A percentile compares a stretch with the other conserved stretches of the same genome.
Evolutionary conservation across 306 rosid species (phyloP).

Genomic region (Quercus aquifolioides): DNA sequence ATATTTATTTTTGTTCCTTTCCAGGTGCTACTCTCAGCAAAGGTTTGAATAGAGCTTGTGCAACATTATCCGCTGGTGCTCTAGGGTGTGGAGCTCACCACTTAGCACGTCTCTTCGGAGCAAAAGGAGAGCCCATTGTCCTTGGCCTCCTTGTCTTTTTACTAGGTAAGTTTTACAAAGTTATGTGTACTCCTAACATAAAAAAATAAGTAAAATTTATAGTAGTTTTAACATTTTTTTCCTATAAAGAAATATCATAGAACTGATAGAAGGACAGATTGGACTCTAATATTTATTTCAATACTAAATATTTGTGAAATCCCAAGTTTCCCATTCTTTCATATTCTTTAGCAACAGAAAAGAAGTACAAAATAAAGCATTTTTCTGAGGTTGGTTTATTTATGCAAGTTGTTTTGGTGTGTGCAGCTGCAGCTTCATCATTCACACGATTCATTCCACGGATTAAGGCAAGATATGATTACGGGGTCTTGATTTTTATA

Average conservation of each 20-base stretch:
- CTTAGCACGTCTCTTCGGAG: constrained; percentile 58
- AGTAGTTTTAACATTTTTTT: too few relatives aligned
- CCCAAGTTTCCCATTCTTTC: too few relatives aligned
- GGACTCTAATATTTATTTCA: too few relatives aligned
- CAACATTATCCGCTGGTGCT: constrained; percentile 75
- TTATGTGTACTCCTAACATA: too few relatives aligned
- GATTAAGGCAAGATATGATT: constrained; percentile 82
- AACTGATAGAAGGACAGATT: too few relatives aligned
- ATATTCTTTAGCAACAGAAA: too few relatives aligned
- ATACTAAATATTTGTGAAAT: too few relatives aligned
- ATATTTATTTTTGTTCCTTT: not conserved
- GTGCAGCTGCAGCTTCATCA: constrained; percentile 68
- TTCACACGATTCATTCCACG: constrained; percentile 68
- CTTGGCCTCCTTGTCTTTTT: constrained; percentile 74
- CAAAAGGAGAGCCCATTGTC: constrained; percentile 61
- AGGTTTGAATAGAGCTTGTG: constrained; percentile 78
- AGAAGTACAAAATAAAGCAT: too few relatives aligned
- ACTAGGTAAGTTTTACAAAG: constrained; percentile 37
- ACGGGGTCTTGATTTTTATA: constrained; percentile 80
- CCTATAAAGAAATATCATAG: too few relatives aligned
- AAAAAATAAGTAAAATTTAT: too few relatives aligned
- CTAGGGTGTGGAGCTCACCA: constrained; percentile 79
- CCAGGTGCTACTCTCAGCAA: constrained; percentile 82
- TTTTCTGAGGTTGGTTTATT: not conserved
- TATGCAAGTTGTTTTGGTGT: constrained; percentile 4